Evolutionary conservation across 2,329 filamentous ascomycete species (phyloP).

Genomic region (Fusarium verticillioides): DNA sequence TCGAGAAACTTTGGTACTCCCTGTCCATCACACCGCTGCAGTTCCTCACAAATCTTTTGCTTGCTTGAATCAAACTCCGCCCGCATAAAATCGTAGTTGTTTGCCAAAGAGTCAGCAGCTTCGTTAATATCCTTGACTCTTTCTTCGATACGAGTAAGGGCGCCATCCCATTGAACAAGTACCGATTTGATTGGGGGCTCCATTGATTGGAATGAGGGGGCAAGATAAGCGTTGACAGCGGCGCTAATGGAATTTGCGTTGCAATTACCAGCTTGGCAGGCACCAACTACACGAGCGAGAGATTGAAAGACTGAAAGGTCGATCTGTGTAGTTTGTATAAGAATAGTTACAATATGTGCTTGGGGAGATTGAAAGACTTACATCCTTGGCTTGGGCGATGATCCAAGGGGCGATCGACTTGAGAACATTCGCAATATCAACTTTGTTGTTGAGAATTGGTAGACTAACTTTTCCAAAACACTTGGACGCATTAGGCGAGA

Average conservation of each 20-base stretch:
- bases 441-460: neutral
- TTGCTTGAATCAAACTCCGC: neutral
- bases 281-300: neutral
- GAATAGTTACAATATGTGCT: rapidly evolving
- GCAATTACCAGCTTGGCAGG: neutral
- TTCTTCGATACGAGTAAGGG: neutral
- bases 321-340: neutral
- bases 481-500: rapidly evolving
- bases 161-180: neutral
- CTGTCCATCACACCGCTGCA: neutral
- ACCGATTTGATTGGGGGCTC: neutral
- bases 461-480: neutral
- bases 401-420: neutral
- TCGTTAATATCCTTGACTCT: neutral
- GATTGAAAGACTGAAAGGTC: neutral
- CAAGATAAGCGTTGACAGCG: neutral
- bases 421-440: neutral
- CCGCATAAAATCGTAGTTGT: neutral
- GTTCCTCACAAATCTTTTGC: neutral
- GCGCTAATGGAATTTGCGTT: neutral
- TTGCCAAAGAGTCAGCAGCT: neutral
- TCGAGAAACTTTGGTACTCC: neutral
- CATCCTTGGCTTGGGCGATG: neutral
- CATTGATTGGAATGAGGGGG: neutral
- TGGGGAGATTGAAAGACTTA: rapidly evolving